A percentile compares a stretch with the other conserved stretches of the same genome.
Evolutionary conservation across 345 rosid species (phyloP).

Genomic region (Pistacia vera): DNA sequence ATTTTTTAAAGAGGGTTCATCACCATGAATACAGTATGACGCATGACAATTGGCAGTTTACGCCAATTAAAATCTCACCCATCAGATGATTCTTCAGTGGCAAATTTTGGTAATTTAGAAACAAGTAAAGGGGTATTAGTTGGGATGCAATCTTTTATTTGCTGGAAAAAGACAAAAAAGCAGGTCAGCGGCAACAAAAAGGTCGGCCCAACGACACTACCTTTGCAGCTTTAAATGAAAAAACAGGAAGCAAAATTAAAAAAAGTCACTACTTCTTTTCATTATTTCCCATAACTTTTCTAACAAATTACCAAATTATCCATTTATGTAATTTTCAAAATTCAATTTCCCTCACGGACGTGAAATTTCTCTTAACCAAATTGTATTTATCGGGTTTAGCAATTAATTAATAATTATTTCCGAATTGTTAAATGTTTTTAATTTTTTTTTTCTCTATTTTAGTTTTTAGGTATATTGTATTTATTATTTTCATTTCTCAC

Average conservation of each 20-base stretch:
- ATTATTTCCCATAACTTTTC: constrained; percentile 15
- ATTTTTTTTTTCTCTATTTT: constrained; percentile 7
- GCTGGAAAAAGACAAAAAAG: constrained; percentile 36
- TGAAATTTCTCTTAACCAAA: constrained; percentile 59
- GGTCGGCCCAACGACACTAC: constrained; percentile 26
- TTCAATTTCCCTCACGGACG: constrained; percentile 58
- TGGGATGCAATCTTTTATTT: not conserved
- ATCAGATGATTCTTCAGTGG: constrained; percentile 22
- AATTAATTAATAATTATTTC: constrained; percentile 37
- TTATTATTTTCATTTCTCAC: constrained; percentile 12
- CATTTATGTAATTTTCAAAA: constrained; percentile 39
- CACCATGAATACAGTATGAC: not conserved
- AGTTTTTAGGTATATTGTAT: not conserved
- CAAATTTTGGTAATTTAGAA: constrained; percentile 20
- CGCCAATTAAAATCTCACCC: not conserved
- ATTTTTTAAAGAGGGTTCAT: too few species aligned
- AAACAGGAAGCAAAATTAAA: constrained; percentile 1
- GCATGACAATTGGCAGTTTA: not conserved
- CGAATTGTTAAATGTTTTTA: not conserved
- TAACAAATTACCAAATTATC: constrained; percentile 30
- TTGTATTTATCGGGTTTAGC: constrained; percentile 55
- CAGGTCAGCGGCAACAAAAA: constrained; percentile 44
- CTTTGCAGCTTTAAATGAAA: constrained; percentile 40
- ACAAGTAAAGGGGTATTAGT: constrained; percentile 8
- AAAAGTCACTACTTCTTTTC: constrained; percentile 14